Base-by-base conservation (phyloP, 768 basidiomycete genomes). In the Dacryopinax spathularia region DNA sequence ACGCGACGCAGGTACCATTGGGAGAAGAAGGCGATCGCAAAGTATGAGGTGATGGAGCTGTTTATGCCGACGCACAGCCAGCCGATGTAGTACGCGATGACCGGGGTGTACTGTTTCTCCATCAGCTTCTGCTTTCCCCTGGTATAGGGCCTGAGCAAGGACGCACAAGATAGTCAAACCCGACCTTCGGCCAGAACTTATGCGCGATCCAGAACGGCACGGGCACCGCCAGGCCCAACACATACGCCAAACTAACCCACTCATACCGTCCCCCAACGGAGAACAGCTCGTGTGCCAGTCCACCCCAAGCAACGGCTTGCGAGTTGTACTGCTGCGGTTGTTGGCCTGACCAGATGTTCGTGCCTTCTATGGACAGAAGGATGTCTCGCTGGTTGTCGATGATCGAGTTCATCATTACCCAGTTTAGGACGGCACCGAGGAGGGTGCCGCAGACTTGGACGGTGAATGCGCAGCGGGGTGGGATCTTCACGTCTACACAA, bases 401-500 rank as follows among this genome's bases (percentile, higher is more conserved):
- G 64, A 86, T 81, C 1, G 77, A 77, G 66, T 81, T 83, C 81
- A 82, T 86, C 65, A 89, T 82, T 41, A 84, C 79, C 72, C 73
- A 76, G 68, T 77, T 77, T 60, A 77, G 68, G 1, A 77, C 27
- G 39, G 66, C 66, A 65, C 81, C 84, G 35, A 86, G 73, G 41
- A 86, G 71, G 5, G 83, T 81, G 1, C 85, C 84, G 48, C 78
- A 61, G 33, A 75, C 77, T 68, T 85, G 84, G 6, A 82, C 82
- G 20, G 78, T 76, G 71, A 87, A 86, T 1, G 84, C 81, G 34
- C 80, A 79, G 9, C 84, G 81, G 41, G 85, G 85, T 35, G 84
- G 82, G 39, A 86, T 77, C 73, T 86, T 86, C 22, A 79, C 78
- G 68, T 79, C 75, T 69, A 78, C 27, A 64, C 34, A n/a, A n/a